Evolutionary conservation across 1,284 basidiomycete species (phyloP), one percentile per base, ranked within the genome.

Genomic region (Heliocybe sulcata): DNA sequence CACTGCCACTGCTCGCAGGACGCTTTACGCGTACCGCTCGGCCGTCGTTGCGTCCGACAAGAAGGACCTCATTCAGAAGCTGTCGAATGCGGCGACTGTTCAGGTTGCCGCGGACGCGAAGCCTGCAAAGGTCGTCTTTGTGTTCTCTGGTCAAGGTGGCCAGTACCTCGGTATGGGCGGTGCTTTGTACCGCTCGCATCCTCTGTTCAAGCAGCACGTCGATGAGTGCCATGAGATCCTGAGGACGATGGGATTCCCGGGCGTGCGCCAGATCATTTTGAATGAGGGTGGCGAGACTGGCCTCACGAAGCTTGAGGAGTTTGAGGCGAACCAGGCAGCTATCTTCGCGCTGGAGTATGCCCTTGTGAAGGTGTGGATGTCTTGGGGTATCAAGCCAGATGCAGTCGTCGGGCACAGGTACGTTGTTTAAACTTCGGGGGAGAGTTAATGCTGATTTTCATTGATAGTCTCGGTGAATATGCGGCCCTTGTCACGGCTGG

Each of bases 101-200:
- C 65, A 71, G 35, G 67, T 69, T 9, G 56, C 65, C 11, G 55
- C 20, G 63, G 9, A 54, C 57, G 3, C 56, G 61, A 2, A 66
- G 67, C 42, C 49, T 2, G 22, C 31, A 12, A 67, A 69, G 3
- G 71, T 77, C 1, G 72, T 81, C 1, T 87, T 88, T 58, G 79
- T 87, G 4, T 88, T 87, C 66, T 83, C 86, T 16, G 87, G 86
- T 3, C 85, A 87, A 64, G 86, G 86, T 38, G 72, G 77, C 33
- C 83, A 86, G 58, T 82, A 84, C 65, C 58, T 72, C n/a, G 77
- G 80, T 2, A 87, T 88, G 85, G 85, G 83, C 1, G 58, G 67
- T 12, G 66, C 67, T 0, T 72, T 89, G 10, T 89, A 88, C 57
- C 61, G 61, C 45, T 72, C 71, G 0, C 73, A 71, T 3, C 59